Base-by-base conservation (phyloP, 331 rosid species). In the Malus hybrid region DNA sequence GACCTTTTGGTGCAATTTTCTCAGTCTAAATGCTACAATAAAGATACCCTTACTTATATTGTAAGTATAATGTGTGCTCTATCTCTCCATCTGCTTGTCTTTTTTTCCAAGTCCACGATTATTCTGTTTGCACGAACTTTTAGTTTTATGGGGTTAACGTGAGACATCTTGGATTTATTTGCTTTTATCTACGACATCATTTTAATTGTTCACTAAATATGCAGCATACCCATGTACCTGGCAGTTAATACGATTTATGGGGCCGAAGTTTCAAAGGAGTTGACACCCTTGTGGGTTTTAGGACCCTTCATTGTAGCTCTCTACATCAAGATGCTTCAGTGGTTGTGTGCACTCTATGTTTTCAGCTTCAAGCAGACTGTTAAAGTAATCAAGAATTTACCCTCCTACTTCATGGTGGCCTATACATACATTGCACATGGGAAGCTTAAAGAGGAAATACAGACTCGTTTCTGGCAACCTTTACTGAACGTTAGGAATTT, bases 321-420 rank as follows among this genome's bases (percentile, higher is more conserved):
- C 68, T 80, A 93, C 83, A 32, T 89, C 76, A 87, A 85, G 87
- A 73, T 89, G 76, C 10, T 91, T 77, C 89, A 72, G 48, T 66
- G 83, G 87, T 22, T 93, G 77, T 80, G 79, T 65, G 70, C 88
- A 1, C 86, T 93, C 22, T 91, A 89, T 75, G 79, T 81, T 79
- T 93, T 88, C 88, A 81, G 85, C 92, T 89, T 91, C 90, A 93
- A 85, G 89, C 90, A 85, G 87, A 85, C 92, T 50, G 84, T 82
- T 74, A 79, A 80, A 78, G 42, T 93, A 73, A 29, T 89, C 3
- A 84, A 67, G 77, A 85, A 86, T 86, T 74, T 74, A 12, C 98
- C 98, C 78, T 75, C 87, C 52, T 93, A 85, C 92, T 86, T 64
- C 81, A 79, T 26, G 73, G 65, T 81, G 71, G 90, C 81, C 50